Base-by-base conservation (phyloP, 495 filamentous ascomycete genomes). In the Aeminium ludgeri region DNA sequence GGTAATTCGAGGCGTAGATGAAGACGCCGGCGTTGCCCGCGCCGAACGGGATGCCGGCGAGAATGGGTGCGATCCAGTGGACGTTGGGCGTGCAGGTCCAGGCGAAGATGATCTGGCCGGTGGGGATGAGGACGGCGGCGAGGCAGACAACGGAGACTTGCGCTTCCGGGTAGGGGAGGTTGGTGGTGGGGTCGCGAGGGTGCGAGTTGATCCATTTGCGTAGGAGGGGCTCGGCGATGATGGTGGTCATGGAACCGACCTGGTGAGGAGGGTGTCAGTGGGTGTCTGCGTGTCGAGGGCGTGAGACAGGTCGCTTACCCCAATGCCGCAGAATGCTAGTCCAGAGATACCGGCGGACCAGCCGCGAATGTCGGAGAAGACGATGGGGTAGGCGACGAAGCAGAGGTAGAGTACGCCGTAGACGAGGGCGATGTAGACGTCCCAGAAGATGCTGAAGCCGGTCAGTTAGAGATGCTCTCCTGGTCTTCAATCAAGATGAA, bases 381-480 rank as follows among this genome's bases (percentile, higher is more conserved):
- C 76, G 40, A 91, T 78, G 4, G 86, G 86, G 49, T 76, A 78
- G 17, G 82, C 82, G 20, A 83, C 75, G 59, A 95, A 93, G 59
- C 83, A 86, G 27, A 91, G 69, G 55, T 91, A 91, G 0, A 92
- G 65, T 38, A 86, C 82, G 12, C 46, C 59, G 42, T 73, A 73
- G 27, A 73, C 58, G 34, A 82, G 58, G 16, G 73, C 72, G 40
- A 80, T 71, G 46, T 80, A 81, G 32, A 77, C 50, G 53, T 87
- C 77, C 71, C 82, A 87, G 54, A 86, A 87, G 53, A 76, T 71
- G 44, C 68, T 69, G 55, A n/a, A n/a, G n/a, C n/a, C n/a, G n/a
- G n/a, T n/a, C n/a, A n/a, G n/a, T n/a, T n/a, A n/a, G n/a, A n/a
- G n/a, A n/a, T n/a, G n/a, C n/a, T n/a, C n/a, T n/a, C n/a, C n/a